Evolutionary conservation across 441 rosid genomes (phyloP).

Genomic region (Metrosideros polymorpha): DNA sequence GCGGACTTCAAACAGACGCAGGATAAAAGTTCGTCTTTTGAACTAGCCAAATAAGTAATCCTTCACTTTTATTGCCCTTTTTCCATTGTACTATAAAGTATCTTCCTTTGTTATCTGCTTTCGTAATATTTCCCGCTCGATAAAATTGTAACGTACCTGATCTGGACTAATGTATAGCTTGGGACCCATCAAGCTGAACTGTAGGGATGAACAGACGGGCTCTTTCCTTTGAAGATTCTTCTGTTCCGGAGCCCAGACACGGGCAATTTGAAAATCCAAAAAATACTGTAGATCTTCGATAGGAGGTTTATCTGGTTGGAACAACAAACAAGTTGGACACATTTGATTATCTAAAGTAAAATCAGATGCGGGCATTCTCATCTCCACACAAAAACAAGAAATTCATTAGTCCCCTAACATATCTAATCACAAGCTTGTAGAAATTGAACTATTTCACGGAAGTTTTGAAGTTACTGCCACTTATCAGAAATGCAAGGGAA

Average conservation of each 20-base stretch:
- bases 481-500: neutral
- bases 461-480: neutral
- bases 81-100: neutral
- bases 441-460: neutral
- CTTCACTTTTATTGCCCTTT: neutral
- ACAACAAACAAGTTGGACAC: neutral
- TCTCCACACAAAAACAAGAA: neutral
- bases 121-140: neutral
- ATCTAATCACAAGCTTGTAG: neutral
- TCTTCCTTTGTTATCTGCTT: neutral
- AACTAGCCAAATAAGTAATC: neutral
- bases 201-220: conserved; percentile 60
- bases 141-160: conserved; percentile 31
- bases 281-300: conserved; percentile 73
- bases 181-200: conserved; percentile 83
- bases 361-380: neutral
- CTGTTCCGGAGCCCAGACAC: conserved; percentile 76
- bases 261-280: conserved; percentile 63
- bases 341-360: neutral
- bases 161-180: conserved; percentile 66
- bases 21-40: neutral
- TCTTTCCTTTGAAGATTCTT: conserved; percentile 68
- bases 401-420: neutral
- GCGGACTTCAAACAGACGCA: neutral
- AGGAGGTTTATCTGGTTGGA: conserved; percentile 63